Base-by-base conservation (phyloP, 768 basidiomycete species). In the Tricholoma hemisulphureum region DNA sequence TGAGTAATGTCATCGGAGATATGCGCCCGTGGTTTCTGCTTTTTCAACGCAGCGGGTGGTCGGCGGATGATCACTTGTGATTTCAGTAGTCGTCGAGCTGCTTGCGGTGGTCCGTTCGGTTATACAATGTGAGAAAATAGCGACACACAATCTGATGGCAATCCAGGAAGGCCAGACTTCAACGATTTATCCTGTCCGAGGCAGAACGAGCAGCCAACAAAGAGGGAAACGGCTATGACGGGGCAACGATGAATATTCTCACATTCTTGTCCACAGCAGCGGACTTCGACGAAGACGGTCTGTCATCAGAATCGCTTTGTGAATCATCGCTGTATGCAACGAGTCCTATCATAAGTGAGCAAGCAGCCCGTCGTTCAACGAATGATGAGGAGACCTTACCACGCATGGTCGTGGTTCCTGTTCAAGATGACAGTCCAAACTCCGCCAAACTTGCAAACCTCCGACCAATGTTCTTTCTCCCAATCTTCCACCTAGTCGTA, bases 301-400 rank as follows among this genome's bases (percentile, higher is more conserved):
- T 73, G 14, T 73, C 75, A 57, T 84, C 86, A 20, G 76, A 71
- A 58, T 85, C 86, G 59, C 82, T 85, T 20, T 77, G 79, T n/a
- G 82, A 83, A 61, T 86, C 86, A 54, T 83, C 85, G 62, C 78
- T 83, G 64, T 88, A 88, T 29, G 81, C 82, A 24, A 83, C 82
- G 32, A 88, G 81, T 18, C 84, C 86, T 87, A 14, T 29, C 13
- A 49, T 48, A 2, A 3, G 9, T 49, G 26, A 49, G 46, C 16
- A 29, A 18, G 9, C 26, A 28, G 26, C 24, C n/a, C 46, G 23
- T 26, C 16, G 45, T 46, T 13, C 13, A 8, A n/a, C n/a, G n/a
- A n/a, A n/a, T n/a, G 7, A 29, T 28, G n/a, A 18, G 8, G n/a
- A 48, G 28, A 18, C 46, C 26, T 18, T 49, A 49, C 46, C 46